Percentiles rank a stretch among this genome's conserved stretches.
These are phyloP conservation scores for Trichoderma atroviride DNA, from an alignment of 2,329 filamentous ascomycete genomes.

Conservation along the genomic window DNA sequence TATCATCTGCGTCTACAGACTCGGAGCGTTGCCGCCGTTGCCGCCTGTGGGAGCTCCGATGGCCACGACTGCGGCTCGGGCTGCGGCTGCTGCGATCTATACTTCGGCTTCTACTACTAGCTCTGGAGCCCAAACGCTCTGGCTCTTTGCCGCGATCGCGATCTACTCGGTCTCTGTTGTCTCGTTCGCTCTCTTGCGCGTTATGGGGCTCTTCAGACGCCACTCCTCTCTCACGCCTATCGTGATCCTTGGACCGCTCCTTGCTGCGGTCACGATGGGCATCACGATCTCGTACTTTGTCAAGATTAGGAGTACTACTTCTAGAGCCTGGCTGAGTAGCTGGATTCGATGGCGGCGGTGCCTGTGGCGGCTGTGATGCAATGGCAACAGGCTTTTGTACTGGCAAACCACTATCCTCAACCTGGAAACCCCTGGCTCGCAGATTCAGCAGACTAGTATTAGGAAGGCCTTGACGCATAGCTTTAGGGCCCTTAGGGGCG, in stretches of 20 bases:
- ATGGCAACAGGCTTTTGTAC: slow-evolving; percentile 30
- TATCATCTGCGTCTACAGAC: slow-evolving; percentile 52
- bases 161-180: slow-evolving; percentile 24
- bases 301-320: slow-evolving; percentile 51
- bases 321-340: slow-evolving; percentile 42
- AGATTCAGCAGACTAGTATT: slow-evolving; percentile 76
- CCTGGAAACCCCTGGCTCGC: slow-evolving; percentile 55
- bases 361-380: slow-evolving; percentile 22
- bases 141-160: slow-evolving; percentile 29
- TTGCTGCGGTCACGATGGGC: slow-evolving; percentile 41
- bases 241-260: slow-evolving; percentile 37
- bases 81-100: slow-evolving; percentile 45
- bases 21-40: slow-evolving; percentile 57
- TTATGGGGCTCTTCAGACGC: slow-evolving; percentile 28
- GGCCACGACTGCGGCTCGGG: slow-evolving; percentile 47
- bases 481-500: slow-evolving; percentile 90
- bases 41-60: slow-evolving; percentile 52
- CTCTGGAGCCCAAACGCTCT: slow-evolving; percentile 39
- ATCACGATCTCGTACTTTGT: slow-evolving; percentile 41
- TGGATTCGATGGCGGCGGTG: slow-evolving; percentile 25
- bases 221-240: slow-evolving; percentile 33
- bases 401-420: slow-evolving; percentile 47
- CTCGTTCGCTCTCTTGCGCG: slow-evolving; percentile 27
- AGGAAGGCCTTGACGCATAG: slow-evolving; percentile 85
- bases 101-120: slow-evolving; percentile 37